These are phyloP conservation scores for Zasmidium cellare DNA, from an alignment of 2,329 filamentous ascomycete genomes.

Conservation along the genomic window DNA sequence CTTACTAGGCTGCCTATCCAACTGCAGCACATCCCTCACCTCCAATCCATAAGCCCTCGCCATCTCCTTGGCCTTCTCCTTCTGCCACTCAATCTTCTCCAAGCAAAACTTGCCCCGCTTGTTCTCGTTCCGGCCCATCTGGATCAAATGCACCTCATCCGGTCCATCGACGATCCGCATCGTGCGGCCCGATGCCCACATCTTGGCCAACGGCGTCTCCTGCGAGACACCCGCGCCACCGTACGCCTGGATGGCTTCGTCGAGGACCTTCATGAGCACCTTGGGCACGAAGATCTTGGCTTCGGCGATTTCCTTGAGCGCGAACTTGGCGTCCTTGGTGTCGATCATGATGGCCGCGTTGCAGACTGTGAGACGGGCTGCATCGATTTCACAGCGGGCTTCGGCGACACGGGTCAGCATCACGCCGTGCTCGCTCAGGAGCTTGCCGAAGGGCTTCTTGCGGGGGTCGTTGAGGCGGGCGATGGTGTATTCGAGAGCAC, in stretches of 20 bases:
- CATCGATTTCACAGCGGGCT: conserved; percentile 90
- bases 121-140: conserved; percentile 80
- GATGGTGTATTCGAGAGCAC: conserved; percentile 91
- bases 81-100: conserved; percentile 63
- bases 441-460: conserved; percentile 90
- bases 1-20: conserved; percentile 37
- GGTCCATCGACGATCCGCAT: conserved; percentile 67
- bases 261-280: conserved; percentile 81
- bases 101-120: conserved; percentile 60
- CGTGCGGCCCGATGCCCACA: conserved; percentile 35
- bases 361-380: conserved; percentile 83
- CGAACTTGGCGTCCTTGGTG: conserved; percentile 80
- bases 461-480: conserved; percentile 87
- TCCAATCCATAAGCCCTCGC: conserved; percentile 59
- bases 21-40: conserved; percentile 41
- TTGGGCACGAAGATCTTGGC: conserved; percentile 90
- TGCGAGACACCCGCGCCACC: conserved; percentile 88
- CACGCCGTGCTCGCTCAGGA: conserved; percentile 83
- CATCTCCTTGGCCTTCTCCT: conserved; percentile 64
- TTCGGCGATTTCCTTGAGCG: conserved; percentile 89
- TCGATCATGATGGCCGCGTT: conserved; percentile 97
- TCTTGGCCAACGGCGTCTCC: conserved; percentile 81
- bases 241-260: conserved; percentile 82
- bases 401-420: conserved; percentile 94
- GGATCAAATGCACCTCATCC: conserved; percentile 88